These are phyloP conservation scores for Mytilinidion resinicola DNA, from an alignment of 495 filamentous ascomycete genomes.

Conservation along the genomic window DNA sequence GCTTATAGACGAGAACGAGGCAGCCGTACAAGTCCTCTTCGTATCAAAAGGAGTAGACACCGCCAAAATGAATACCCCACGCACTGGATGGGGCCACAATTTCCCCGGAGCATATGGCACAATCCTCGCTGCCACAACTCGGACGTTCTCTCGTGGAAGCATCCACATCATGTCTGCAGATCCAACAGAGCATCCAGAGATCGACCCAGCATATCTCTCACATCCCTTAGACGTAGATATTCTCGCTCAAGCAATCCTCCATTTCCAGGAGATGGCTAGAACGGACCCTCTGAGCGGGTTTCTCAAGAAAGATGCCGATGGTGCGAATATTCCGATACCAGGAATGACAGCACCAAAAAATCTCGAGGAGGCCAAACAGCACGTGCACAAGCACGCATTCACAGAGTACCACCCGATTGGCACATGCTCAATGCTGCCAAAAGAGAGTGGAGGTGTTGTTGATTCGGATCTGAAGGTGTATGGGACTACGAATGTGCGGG, in stretches of 20 bases:
- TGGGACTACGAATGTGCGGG: slow-evolving; percentile 25
- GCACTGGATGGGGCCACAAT: slow-evolving; percentile 10
- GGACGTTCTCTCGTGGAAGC: slow-evolving; percentile 18
- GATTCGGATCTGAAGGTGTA: slow-evolving; percentile 22
- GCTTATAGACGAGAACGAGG: slow-evolving; percentile 16
- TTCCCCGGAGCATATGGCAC: slow-evolving; percentile 16
- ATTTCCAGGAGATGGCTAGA: slow-evolving; percentile 3
- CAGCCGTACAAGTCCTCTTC: slow-evolving; percentile 9
- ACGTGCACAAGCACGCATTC: slow-evolving; percentile 7
- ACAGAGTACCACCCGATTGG: slow-evolving; percentile 26
- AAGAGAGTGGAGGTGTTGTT: slow-evolving; percentile 22
- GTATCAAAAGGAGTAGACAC: slow-evolving; percentile 5
- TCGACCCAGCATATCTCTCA: slow-evolving; percentile 19
- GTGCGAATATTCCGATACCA: slow-evolving; percentile 6
- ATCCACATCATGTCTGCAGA: slow-evolving; percentile 20
- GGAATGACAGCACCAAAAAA: slow-evolving; percentile 9
- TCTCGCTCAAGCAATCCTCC: slow-evolving; percentile 11
- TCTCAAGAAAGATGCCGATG: slow-evolving; percentile 8
- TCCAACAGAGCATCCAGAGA: slow-evolving; percentile 13
- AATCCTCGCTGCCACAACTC: slow-evolving; percentile 8
- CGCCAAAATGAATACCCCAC: neutral
- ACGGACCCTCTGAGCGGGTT: slow-evolving; percentile 12
- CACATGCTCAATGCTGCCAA: slow-evolving; percentile 21
- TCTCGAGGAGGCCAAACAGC: slow-evolving; percentile 18
- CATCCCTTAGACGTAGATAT: slow-evolving; percentile 25